Percentiles rank a stretch among this genome's conserved stretches.
phyloP scores from a whole-genome alignment of 139 green algal genomes.

The Tetradesmus obliquus region DNA sequence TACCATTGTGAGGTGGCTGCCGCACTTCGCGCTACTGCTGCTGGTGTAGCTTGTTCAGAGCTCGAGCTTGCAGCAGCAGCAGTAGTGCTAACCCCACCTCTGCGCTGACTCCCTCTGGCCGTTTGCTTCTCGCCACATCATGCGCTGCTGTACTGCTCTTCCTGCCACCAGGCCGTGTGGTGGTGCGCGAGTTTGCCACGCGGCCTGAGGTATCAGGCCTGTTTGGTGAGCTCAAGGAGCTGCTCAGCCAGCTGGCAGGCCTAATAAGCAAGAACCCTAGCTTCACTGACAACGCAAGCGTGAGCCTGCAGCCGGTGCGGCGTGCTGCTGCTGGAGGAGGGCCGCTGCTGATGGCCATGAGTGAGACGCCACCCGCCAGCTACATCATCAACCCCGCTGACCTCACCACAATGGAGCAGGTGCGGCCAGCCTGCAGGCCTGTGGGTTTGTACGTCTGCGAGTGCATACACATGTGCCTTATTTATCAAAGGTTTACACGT shows the following conservation, averaged over 20 bases:
- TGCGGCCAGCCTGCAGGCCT: slow-evolving; percentile 6
- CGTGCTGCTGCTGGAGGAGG: background rate
- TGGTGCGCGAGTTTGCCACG: background rate
- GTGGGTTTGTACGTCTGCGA: background rate
- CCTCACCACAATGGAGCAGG: slow-evolving; percentile 66
- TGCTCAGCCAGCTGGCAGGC: slow-evolving; percentile 19
- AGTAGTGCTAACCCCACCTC: no score
- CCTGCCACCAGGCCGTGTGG: background rate
- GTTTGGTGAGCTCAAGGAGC: background rate
- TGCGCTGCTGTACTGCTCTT: background rate
- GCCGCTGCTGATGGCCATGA: background rate
- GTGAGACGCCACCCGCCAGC: slow-evolving; percentile 67
- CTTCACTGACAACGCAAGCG: slow-evolving; percentile 84
- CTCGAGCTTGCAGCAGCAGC: background rate
- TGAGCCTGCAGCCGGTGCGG: slow-evolving; percentile 67
- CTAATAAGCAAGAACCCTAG: background rate
- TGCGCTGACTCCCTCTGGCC: no score
- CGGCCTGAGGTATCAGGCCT: background rate
- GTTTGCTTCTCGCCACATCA: background rate
- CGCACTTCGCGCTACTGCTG: background rate
- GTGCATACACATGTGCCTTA: background rate
- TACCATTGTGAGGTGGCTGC: background rate
- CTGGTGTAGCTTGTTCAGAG: no score
- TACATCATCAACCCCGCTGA: slow-evolving; percentile 65
- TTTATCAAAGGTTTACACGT: background rate